A percentile compares a stretch with the other conserved stretches of the same genome.
Conservation (phyloP, 768 basidiomycete genomes). For the Psilocybe sp. region DNA sequence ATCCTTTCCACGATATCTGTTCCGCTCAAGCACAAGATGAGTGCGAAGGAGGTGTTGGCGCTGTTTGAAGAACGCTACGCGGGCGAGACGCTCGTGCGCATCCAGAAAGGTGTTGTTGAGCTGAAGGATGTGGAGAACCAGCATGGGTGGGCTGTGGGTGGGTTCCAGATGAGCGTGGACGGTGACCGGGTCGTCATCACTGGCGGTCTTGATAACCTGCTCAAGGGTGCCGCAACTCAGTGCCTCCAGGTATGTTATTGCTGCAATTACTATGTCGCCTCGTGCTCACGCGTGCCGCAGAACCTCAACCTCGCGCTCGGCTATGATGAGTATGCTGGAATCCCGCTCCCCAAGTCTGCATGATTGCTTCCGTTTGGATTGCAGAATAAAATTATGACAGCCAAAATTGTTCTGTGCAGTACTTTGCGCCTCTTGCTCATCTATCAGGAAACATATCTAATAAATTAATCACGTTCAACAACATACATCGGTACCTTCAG, state of each 20-base stretch:
- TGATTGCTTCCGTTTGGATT: no score
- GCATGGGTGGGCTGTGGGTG: constrained; percentile 91
- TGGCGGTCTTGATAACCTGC: constrained; percentile 91
- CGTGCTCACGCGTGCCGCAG: constrained; percentile 31
- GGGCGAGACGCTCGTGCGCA: constrained; percentile 67
- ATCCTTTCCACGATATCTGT: constrained; percentile 87
- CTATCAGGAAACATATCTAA: no score
- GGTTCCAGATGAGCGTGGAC: constrained; percentile 87
- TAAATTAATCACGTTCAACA: no score
- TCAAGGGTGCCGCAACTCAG: constrained; percentile 99
- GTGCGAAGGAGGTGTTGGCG: constrained; percentile 67
- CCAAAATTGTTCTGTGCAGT: no score
- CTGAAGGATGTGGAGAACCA: constrained; percentile 73
- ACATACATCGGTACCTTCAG: no score
- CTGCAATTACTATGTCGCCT: neutral
- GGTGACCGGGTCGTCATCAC: constrained; percentile 94
- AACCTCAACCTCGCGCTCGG: constrained; percentile 91
- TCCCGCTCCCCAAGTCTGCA: constrained; percentile 38
- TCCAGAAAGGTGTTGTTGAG: constrained; percentile 69
- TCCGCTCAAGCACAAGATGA: constrained; percentile 65
- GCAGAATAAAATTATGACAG: no score
- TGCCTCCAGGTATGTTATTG: constrained; percentile 75
- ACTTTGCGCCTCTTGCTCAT: no score
- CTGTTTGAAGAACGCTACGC: constrained; percentile 79
- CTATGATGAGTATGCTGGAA: constrained; percentile 81